These are phyloP conservation scores for Chimonanthus salicifolius DNA, from an alignment of 164 flowering plant species.

Conservation along the genomic window DNA sequence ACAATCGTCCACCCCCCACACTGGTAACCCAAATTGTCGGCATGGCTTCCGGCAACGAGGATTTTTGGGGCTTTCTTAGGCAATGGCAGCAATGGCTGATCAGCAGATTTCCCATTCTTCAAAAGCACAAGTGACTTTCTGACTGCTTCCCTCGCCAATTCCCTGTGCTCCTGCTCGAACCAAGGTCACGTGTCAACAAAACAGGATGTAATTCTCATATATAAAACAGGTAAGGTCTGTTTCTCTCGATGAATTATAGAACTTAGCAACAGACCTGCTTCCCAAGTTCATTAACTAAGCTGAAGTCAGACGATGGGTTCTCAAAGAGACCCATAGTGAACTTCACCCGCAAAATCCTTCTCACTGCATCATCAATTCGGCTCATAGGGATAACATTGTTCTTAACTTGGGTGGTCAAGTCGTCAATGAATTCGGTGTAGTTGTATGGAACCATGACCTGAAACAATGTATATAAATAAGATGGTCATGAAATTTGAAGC, in stretches of 20 bases:
- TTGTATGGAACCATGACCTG: conserved; percentile 13
- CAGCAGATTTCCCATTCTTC: conserved; percentile 24
- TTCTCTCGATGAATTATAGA: too few relatives aligned
- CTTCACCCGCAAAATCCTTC: conserved; percentile 15
- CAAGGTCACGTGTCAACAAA: background rate
- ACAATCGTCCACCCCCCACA: conserved; percentile 36
- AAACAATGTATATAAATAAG: too few relatives aligned
- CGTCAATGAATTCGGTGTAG: conserved; percentile 9
- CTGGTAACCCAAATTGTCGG: conserved; percentile 31
- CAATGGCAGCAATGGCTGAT: conserved; percentile 27
- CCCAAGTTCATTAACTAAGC: conserved; percentile 12
- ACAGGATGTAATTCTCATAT: background rate
- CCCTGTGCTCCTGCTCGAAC: conserved; percentile 26
- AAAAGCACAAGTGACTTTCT: conserved; percentile 31
- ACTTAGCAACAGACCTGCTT: conserved; percentile 4
- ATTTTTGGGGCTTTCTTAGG: conserved; percentile 30
- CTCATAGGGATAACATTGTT: conserved; percentile 11
- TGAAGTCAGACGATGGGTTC: conserved; percentile 12
- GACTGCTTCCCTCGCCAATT: conserved; percentile 35
- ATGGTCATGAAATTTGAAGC: too few relatives aligned
- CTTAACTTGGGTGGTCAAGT: conserved; percentile 8
- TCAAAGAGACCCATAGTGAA: conserved; percentile 15
- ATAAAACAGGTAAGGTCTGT: background rate
- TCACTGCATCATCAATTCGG: conserved; percentile 13
- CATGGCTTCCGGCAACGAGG: conserved; percentile 33